Percentiles rank a stretch among this genome's conserved stretches.
These are phyloP conservation scores for Sarcodon aspratus DNA, from an alignment of 768 basidiomycete genomes.

Conservation along the genomic window DNA sequence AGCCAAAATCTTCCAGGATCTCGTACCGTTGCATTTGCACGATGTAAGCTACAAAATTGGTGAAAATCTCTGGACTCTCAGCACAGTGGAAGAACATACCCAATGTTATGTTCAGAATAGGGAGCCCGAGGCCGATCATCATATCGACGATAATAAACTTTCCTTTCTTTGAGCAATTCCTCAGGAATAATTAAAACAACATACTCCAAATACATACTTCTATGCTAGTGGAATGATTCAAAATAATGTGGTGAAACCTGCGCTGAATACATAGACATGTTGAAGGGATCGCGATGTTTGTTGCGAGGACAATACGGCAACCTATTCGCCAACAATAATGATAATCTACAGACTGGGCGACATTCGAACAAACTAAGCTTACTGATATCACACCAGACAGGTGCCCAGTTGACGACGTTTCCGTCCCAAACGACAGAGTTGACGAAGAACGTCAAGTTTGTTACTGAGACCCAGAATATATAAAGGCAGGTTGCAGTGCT, in stretches of 20 bases:
- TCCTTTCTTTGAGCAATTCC: constrained; percentile 9
- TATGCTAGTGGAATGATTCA: constrained; percentile 6
- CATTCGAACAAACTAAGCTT: constrained; percentile 9
- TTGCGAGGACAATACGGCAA: constrained; percentile 16
- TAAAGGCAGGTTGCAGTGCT: constrained; percentile 35
- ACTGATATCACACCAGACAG: constrained; percentile 64
- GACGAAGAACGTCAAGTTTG: too few species aligned
- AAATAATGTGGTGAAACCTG: constrained; percentile 16
- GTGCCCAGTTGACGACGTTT: constrained; percentile 24
- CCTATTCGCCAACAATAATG: background rate
- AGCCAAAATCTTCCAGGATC: too few species aligned
- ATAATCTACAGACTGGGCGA: background rate
- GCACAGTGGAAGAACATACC: constrained; percentile 13
- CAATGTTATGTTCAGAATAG: constrained; percentile 18
- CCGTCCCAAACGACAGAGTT: constrained; percentile 45
- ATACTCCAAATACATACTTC: constrained; percentile 9
- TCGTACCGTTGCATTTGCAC: too few species aligned
- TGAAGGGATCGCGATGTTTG: constrained; percentile 16
- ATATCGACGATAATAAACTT: constrained; percentile 16
- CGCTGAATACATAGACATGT: constrained; percentile 25
- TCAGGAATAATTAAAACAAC: background rate
- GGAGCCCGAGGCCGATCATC: constrained; percentile 19
- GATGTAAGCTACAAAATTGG: too few species aligned
- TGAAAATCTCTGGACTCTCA: too few species aligned
- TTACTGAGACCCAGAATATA: constrained; percentile 27